Evolutionary conservation across 495 filamentous ascomycete species (phyloP).

Genomic region (Neurospora sp.): DNA sequence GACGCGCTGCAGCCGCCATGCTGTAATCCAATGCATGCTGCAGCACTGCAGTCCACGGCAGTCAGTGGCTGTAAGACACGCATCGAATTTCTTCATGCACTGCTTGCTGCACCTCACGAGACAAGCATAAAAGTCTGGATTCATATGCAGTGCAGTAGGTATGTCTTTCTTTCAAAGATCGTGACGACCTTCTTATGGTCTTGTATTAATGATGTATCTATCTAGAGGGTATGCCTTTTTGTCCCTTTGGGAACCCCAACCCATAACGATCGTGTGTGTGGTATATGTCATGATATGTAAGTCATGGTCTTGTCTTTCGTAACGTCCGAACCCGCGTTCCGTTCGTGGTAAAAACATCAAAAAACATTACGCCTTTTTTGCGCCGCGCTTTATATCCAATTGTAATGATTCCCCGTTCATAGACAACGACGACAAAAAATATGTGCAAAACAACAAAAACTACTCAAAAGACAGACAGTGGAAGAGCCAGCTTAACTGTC

Average conservation of each 20-base stretch:
- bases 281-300: not conserved
- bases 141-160: not conserved
- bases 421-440: not conserved
- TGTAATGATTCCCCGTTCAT: not conserved
- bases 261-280: not conserved
- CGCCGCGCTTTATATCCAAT: not conserved
- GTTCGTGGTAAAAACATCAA: not conserved
- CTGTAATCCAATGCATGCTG: not conserved
- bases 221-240: not conserved
- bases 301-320: not conserved
- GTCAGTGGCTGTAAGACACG: not conserved
- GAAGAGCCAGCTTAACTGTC: slow-evolving; percentile 43
- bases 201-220: not conserved
- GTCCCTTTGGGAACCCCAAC: not conserved
- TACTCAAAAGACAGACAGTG: not conserved
- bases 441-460: not conserved
- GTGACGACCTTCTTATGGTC: not conserved
- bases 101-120: not conserved
- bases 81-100: not conserved
- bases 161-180: not conserved
- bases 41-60: not conserved
- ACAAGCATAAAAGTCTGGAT: not conserved
- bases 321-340: not conserved
- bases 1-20: not conserved
- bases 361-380: not conserved